Conservation (phyloP, 768 basidiomycete species). For the Lepiota venenata region DNA sequence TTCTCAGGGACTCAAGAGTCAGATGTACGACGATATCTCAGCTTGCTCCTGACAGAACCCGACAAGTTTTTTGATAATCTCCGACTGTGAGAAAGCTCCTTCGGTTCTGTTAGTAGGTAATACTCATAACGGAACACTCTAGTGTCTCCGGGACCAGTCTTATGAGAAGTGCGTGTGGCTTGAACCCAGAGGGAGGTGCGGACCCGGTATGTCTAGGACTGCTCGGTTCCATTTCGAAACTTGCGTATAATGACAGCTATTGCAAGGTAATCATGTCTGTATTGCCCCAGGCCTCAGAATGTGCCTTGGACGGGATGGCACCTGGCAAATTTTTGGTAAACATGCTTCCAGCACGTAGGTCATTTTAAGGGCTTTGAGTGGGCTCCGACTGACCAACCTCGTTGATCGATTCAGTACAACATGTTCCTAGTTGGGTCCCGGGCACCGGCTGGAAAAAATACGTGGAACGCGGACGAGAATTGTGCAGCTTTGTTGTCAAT, state of each 20-base stretch:
- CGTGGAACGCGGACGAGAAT: too few relatives aligned
- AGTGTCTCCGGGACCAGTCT: constrained; percentile 43
- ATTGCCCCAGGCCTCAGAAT: constrained; percentile 37
- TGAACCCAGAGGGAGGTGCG: constrained; percentile 43
- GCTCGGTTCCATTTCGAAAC: too few relatives aligned
- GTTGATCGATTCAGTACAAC: constrained; percentile 46
- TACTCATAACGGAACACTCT: constrained; percentile 21
- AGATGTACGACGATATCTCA: constrained; percentile 45
- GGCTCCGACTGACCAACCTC: not conserved
- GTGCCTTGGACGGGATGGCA: constrained; percentile 47
- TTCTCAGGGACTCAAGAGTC: constrained; percentile 41
- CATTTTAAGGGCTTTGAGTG: not conserved
- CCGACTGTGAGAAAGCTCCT: constrained; percentile 36
- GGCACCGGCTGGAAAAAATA: constrained; percentile 39
- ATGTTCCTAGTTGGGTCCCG: constrained; percentile 64
- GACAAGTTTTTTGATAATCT: constrained; percentile 41
- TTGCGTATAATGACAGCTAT: constrained; percentile 25
- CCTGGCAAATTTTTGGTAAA: constrained; percentile 53
- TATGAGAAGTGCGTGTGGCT: constrained; percentile 49
- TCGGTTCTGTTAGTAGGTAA: not conserved
- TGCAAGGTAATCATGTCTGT: not conserved
- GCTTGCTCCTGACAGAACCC: constrained; percentile 43
- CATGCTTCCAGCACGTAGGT: constrained; percentile 42
- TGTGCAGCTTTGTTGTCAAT: too few relatives aligned
- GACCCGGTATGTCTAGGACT: constrained; percentile 45